Evolutionary conservation across 1,284 basidiomycete genomes (phyloP).

Genomic region (Agroathelia rolfsii): DNA sequence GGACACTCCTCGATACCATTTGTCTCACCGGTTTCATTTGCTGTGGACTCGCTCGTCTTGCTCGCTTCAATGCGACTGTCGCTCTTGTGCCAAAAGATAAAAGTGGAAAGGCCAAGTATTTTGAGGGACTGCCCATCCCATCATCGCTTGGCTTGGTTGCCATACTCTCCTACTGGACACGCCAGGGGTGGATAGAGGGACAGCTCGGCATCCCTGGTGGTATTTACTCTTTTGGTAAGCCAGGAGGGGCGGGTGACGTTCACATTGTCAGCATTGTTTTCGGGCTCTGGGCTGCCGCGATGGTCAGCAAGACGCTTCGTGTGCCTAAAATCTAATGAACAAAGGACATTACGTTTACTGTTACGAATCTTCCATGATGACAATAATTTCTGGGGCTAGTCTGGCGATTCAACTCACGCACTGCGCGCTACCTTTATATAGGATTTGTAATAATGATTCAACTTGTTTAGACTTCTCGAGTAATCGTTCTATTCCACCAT

Average conservation of each 20-base stretch:
- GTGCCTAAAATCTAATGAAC: slow-evolving; percentile 59
- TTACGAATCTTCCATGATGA: not conserved
- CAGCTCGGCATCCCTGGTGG: slow-evolving; percentile 71
- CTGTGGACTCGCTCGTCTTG: slow-evolving; percentile 90
- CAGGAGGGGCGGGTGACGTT: slow-evolving; percentile 70
- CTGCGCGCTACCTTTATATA: too few species aligned
- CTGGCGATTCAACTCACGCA: too few species aligned
- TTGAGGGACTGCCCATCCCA: slow-evolving; percentile 96
- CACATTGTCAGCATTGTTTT: slow-evolving; percentile 71
- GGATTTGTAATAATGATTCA: too few species aligned
- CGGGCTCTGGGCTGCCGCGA: slow-evolving; percentile 80
- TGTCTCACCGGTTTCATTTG: slow-evolving; percentile 88
- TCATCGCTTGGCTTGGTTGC: slow-evolving; percentile 79
- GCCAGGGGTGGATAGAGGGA: slow-evolving; percentile 75
- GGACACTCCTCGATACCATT: slow-evolving; percentile 83
- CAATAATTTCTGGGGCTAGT: too few species aligned
- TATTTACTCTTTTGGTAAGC: slow-evolving; percentile 50
- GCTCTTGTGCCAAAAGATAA: slow-evolving; percentile 87
- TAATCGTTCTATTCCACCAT: too few species aligned
- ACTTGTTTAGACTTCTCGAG: too few species aligned
- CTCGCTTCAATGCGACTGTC: slow-evolving; percentile 97
- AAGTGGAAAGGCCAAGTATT: slow-evolving; percentile 86
- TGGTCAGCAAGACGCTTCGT: slow-evolving; percentile 90
- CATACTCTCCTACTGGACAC: slow-evolving; percentile 75
- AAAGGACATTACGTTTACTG: not conserved